Conservation (phyloP, 164 flowering plant species). For the Aristolochia contorta region DNA sequence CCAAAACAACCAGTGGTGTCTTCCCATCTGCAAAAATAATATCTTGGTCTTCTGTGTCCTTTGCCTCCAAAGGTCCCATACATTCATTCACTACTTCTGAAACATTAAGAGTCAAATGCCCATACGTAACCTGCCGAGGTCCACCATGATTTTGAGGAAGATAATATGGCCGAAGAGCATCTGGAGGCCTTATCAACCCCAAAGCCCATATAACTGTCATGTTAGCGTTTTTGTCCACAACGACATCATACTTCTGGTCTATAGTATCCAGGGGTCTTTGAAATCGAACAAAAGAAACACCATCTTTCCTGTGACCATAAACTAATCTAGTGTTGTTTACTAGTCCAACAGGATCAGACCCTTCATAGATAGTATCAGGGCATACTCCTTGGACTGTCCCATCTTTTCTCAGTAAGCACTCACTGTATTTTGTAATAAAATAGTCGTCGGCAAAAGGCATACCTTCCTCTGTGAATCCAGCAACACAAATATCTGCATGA, state of each 20-base stretch:
- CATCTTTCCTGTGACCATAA: conserved; percentile 89
- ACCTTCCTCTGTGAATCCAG: conserved; percentile 80
- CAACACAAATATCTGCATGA: conserved; percentile 64
- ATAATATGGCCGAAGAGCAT: conserved; percentile 65
- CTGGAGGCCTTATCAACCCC: conserved; percentile 83
- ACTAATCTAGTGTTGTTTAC: conserved; percentile 63
- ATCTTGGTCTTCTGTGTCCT: conserved; percentile 81
- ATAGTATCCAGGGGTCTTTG: conserved; percentile 43
- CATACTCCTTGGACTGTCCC: conserved; percentile 74
- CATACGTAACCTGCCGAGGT: conserved; percentile 34
- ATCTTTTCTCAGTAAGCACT: conserved; percentile 57
- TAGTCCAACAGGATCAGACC: conserved; percentile 31
- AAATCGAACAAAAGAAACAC: conserved; percentile 75
- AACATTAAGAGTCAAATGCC: conserved; percentile 58
- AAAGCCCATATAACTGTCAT: conserved; percentile 92
- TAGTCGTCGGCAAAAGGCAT: conserved; percentile 82
- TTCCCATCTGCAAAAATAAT: conserved; percentile 70
- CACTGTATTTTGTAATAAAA: conserved; percentile 65
- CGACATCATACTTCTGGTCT: conserved; percentile 60
- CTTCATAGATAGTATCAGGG: conserved; percentile 67
- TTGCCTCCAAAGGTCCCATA: conserved; percentile 81
- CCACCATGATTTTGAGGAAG: conserved; percentile 89
- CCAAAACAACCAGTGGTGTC: conserved; percentile 50
- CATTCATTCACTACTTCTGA: conserved; percentile 72
- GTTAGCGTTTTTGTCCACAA: conserved; percentile 35